Base-by-base conservation (phyloP, 306 rosid species). In the Citrullus amarus region DNA sequence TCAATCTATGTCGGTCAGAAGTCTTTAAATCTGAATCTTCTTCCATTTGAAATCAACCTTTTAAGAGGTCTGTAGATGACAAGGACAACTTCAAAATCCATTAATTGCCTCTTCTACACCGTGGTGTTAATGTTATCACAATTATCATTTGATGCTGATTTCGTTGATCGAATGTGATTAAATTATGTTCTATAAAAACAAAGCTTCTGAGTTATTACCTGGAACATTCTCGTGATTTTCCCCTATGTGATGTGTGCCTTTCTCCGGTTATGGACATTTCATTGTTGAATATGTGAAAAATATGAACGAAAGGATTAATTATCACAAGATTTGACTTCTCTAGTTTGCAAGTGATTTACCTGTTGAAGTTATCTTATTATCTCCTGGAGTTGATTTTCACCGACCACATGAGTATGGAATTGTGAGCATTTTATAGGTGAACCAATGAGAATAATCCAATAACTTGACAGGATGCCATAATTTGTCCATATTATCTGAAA, bases 401-500 rank as follows among this genome's bases (percentile, higher is more conserved):
- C 39, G 14, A 58, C 25, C 63, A 58, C 20, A 58, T 58, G 63
- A 58, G 30, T 22, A 10, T 58, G 14, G 2, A 22, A 58, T 9
- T 18, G n/a, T 62, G 44, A 6, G 44, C 69, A 63, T 63, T 66
- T 66, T 66, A 66, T 66, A 60, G 14, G 67, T 30, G 13, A 60
- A 12, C 67, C 8, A 36, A 34, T 48, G 71, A 63, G 9, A 68
- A 68, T 20, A 41, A 69, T 69, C 18, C 10, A 10, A 3, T 38
- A 14, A 72, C 85, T 68, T 83, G 79, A 83, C 91, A 95, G 98
- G 98, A 91, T 78, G 84, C 87, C 53, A 87, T 79, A 48, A 83
- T 89, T 67, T 95, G 98, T 78, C 97, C 96, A 8, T 95, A 92
- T 80, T 95, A 92, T 87, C 76, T 95, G 79, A 95, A 95, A 91